Conservation (phyloP, 108 stramenopile genomes). For the Skeletonema tropicum region DNA sequence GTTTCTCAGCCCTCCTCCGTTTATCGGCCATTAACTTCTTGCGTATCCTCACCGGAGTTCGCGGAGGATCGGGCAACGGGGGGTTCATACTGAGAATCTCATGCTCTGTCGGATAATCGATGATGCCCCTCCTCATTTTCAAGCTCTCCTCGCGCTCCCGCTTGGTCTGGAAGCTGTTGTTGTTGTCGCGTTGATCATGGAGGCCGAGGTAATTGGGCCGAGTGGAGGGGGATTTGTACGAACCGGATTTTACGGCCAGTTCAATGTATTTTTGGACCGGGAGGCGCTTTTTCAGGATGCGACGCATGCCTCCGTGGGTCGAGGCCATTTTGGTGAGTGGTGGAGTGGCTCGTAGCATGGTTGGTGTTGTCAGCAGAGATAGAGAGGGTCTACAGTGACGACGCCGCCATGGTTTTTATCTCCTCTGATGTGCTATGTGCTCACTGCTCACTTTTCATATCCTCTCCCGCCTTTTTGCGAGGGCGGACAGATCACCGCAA, state of each 20-base stretch:
- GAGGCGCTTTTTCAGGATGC: constrained; percentile 50
- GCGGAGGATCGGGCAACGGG: constrained; percentile 65
- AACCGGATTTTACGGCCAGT: constrained; percentile 55
- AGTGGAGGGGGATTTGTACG: constrained; percentile 50
- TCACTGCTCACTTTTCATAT: too few relatives aligned
- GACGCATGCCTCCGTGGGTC: constrained; percentile 51
- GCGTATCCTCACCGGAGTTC: constrained; percentile 50
- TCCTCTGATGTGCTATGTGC: too few relatives aligned
- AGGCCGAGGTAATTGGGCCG: constrained; percentile 48
- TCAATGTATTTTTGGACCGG: constrained; percentile 53
- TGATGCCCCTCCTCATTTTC: constrained; percentile 50
- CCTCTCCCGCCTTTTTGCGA: too few relatives aligned
- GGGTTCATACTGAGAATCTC: constrained; percentile 78
- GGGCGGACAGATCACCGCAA: too few relatives aligned
- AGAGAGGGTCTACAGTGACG: neutral
- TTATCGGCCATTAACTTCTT: constrained; percentile 36
- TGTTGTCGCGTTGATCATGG: constrained; percentile 31
- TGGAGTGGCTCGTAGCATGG: constrained; percentile 33
- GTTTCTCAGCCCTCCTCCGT: constrained; percentile 12
- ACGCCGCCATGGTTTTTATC: too few relatives aligned
- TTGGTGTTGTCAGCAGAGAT: constrained; percentile 18
- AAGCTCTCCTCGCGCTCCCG: constrained; percentile 37
- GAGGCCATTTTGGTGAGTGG: constrained; percentile 49
- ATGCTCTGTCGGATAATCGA: constrained; percentile 79
- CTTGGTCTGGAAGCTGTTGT: constrained; percentile 1